Conservation (phyloP, 2,329 filamentous ascomycete species). For the Phaeophleospora eucalypticola region DNA sequence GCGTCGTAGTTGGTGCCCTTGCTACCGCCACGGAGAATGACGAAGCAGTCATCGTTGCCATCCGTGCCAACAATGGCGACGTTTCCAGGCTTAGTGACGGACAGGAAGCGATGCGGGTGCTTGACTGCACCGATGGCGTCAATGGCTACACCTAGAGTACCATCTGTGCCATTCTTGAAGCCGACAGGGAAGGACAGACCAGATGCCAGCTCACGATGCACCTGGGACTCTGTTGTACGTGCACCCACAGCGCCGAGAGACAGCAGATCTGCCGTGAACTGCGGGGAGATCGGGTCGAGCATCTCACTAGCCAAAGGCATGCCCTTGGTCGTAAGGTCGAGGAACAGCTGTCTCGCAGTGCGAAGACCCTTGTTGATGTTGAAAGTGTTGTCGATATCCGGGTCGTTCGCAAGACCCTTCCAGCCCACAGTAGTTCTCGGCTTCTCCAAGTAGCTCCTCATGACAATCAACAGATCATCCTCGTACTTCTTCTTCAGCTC, state of each 20-base stretch:
- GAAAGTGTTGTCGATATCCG: constrained; percentile 97
- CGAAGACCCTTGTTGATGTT: constrained; percentile 97
- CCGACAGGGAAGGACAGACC: constrained; percentile 95
- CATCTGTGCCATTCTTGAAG: constrained; percentile 99
- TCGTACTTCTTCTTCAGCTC: constrained; percentile 81
- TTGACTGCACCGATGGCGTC: constrained; percentile 91
- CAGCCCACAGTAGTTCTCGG: constrained; percentile 95
- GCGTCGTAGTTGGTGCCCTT: constrained; percentile 93
- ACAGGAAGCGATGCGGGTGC: constrained; percentile 94
- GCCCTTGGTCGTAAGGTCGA: constrained; percentile 83
- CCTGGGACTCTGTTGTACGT: constrained; percentile 92
- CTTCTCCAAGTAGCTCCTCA: constrained; percentile 98
- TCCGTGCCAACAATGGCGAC: constrained; percentile 91
- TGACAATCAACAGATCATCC: constrained; percentile 87
- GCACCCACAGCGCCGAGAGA: constrained; percentile 91
- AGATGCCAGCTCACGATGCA: constrained; percentile 90
- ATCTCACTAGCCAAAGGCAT: constrained; percentile 98
- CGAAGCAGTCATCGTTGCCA: constrained; percentile 96
- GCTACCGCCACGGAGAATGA: constrained; percentile 87
- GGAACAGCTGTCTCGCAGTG: constrained; percentile 82
- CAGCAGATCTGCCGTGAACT: constrained; percentile 89
- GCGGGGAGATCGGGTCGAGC: constrained; percentile 95
- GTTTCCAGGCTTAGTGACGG: constrained; percentile 92
- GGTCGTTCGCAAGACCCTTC: constrained; percentile 99
- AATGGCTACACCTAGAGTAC: constrained; percentile 80